Conservation (phyloP, 1,284 basidiomycete species). For the Kwoniella shivajii region DNA sequence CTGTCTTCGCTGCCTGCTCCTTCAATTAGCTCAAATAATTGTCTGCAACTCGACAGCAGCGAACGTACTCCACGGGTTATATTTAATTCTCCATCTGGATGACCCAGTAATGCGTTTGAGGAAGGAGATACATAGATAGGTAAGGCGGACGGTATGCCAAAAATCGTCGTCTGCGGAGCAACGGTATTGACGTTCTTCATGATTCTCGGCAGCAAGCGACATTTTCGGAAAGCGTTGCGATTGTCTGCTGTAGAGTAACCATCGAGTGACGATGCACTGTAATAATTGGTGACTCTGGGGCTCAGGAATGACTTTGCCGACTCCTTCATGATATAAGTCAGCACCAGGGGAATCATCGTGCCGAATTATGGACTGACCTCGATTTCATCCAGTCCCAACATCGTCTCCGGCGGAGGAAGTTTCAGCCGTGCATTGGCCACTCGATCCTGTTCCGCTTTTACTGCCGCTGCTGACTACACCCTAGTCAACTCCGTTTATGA, state of each 20-base stretch:
- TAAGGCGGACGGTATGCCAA: constrained; percentile 41
- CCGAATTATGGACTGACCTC: constrained; percentile 15
- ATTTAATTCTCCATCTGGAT: constrained; percentile 59
- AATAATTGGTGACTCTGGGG: constrained; percentile 32
- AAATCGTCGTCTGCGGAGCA: constrained; percentile 43
- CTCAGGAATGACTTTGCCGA: constrained; percentile 46
- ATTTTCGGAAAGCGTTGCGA: constrained; percentile 54
- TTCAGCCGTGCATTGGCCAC: constrained; percentile 23
- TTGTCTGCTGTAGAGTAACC: constrained; percentile 56
- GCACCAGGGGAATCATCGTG: not conserved
- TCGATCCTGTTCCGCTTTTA: constrained; percentile 23
- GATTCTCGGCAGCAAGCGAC: constrained; percentile 58
- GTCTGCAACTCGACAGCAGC: not conserved
- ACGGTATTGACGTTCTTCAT: constrained; percentile 44
- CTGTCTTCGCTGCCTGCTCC: constrained; percentile 41
- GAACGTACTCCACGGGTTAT: constrained; percentile 47
- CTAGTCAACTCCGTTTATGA: too few species aligned
- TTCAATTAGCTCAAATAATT: not conserved
- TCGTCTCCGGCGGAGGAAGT: constrained; percentile 29
- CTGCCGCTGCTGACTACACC: constrained; percentile 14
- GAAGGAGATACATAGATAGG: constrained; percentile 57
- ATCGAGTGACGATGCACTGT: constrained; percentile 45
- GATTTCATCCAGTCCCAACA: constrained; percentile 33
- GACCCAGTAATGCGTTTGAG: constrained; percentile 56
- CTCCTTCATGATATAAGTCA: constrained; percentile 25